Evolutionary conservation across 805 yeast genomes (phyloP), one percentile per base, ranked within the genome.

Genomic region (Scheffersomyces ergatensis): DNA sequence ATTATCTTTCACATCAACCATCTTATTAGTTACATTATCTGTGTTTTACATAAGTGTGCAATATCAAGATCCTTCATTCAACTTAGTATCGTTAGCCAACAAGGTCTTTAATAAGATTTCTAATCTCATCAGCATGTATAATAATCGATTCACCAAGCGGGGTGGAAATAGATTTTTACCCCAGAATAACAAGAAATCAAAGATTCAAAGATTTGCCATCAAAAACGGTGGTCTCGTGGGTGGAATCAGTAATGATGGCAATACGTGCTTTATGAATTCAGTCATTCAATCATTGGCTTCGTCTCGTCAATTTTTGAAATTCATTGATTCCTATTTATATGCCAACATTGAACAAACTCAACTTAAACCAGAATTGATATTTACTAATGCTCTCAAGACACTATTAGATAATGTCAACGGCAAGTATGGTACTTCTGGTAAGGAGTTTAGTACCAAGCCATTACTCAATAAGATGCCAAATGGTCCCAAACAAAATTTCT

Each of bases 261-360:
- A 90, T 57, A 89, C 97, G 0, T 90, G 97, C 61, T 90, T 90
- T 54, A 89, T 89, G 95, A 90, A 90, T 63, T 80, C 89, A 18
- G 97, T 90, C 1, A 61, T 90, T 20, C 97, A 90, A 60, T 77
- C 86, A 14, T 63, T 89, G 42, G 89, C 96, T 0, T 83, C 92
- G 0, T 83, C 93, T 0, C 71, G 74, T 19, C 77, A 81, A 26
- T 65, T 89, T 27, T 50, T 71, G 15, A 67, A 69, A 16, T 86
- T 83, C 51, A 67, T 86, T 34, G 76, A 78, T 31, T 62, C 67
- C 7, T 63, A 63, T 40, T 38, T 62, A 4, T 58, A 56, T 38
- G 45, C 53, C 5, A 58, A 58, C 12, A 40, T 53, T 4, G 72
- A 65, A 37, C 30, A 34, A 25, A 34, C 46, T 14, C 53, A 51